Evolutionary conservation across 441 rosid species (phyloP).

Genomic region (Pelargonium australe): DNA sequence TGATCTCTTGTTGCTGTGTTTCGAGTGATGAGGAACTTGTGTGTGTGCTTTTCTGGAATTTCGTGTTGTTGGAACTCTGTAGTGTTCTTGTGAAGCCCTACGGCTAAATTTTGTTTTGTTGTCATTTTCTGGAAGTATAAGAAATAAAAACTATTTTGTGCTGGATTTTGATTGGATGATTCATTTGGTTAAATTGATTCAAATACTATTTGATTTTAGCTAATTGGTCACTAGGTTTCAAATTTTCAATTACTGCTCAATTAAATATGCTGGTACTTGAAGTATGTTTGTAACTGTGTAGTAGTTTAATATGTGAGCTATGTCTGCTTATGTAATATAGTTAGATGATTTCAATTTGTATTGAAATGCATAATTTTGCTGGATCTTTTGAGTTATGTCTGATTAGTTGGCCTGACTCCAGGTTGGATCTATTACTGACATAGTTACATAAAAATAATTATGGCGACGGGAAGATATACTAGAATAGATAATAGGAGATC

Average conservation of each 20-base stretch:
- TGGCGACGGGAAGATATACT: conserved; percentile 68
- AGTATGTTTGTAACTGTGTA: too few relatives aligned
- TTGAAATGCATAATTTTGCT: neutral
- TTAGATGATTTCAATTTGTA: neutral
- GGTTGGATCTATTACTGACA: neutral
- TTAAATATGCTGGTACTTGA: too few relatives aligned
- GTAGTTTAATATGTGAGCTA: too few relatives aligned
- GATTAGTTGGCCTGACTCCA: neutral
- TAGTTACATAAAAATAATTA: conserved; percentile 15
- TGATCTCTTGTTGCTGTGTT: neutral
- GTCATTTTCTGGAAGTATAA: neutral
- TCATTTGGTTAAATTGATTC: too few relatives aligned
- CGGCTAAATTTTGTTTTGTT: neutral
- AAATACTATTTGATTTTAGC: too few relatives aligned
- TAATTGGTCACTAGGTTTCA: too few relatives aligned
- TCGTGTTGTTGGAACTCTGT: neutral
- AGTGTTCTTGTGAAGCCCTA: neutral
- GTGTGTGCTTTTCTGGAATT: neutral
- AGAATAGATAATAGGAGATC: conserved; percentile 67
- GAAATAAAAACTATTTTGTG: neutral
- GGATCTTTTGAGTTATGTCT: conserved; percentile 3
- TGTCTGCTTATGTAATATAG: too few relatives aligned
- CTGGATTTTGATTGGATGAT: neutral
- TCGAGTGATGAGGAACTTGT: neutral
- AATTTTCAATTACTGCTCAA: too few relatives aligned